A percentile compares a stretch with the other conserved stretches of the same genome.
phyloP scores from a whole-genome alignment of 2,329 filamentous ascomycete genomes.

The Fusarium mexicanum region DNA sequence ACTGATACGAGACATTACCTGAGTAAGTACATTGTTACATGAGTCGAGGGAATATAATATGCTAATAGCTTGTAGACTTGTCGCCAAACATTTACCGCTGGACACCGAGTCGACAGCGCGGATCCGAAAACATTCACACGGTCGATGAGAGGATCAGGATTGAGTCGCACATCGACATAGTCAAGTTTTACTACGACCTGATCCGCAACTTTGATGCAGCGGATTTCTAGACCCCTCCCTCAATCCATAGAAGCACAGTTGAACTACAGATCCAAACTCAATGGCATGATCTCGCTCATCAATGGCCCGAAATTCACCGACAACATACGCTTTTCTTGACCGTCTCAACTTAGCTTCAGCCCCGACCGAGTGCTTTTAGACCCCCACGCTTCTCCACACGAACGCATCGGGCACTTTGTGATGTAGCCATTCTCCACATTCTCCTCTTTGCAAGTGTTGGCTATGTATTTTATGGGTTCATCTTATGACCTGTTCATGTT shows the following conservation, averaged over 20 bases:
- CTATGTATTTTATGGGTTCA: background rate
- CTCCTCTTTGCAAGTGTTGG: conserved; percentile 8
- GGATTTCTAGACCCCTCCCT: conserved; percentile 28
- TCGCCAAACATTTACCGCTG: conserved; percentile 55
- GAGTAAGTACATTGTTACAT: conserved; percentile 38
- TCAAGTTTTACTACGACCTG: conserved; percentile 57
- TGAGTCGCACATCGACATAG: conserved; percentile 51
- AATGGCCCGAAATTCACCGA: background rate
- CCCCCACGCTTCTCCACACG: conserved; percentile 28
- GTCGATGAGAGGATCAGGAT: conserved; percentile 54
- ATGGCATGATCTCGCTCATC: background rate
- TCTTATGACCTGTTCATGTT: background rate
- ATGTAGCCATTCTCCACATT: conserved; percentile 9
- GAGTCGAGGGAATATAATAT: background rate
- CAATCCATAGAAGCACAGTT: background rate
- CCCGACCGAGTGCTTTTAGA: background rate
- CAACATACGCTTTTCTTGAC: background rate
- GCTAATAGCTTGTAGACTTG: conserved; percentile 37
- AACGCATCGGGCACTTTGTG: conserved; percentile 1
- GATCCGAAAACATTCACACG: conserved; percentile 51
- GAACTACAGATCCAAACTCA: background rate
- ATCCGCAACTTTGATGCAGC: conserved; percentile 57
- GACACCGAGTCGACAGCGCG: conserved; percentile 47
- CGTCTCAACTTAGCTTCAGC: background rate
- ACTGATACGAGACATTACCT: conserved; percentile 56